Conservation (phyloP, 371 early-diverging fungal species). For the Lichtheimia corymbifera region DNA sequence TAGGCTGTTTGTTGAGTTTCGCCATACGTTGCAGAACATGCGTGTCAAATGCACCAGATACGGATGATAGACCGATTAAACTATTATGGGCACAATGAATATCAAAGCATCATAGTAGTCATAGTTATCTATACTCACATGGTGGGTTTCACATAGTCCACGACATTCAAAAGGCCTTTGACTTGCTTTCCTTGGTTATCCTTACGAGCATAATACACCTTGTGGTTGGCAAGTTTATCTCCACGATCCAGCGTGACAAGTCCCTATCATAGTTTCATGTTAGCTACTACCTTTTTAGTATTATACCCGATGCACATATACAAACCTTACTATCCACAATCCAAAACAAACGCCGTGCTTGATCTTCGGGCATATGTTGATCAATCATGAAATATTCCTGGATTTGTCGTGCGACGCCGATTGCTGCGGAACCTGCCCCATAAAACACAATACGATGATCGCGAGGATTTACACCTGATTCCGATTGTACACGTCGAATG, state of each 20-base stretch:
- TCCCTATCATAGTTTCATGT: slow-evolving; percentile 38
- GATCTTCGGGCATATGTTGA: slow-evolving; percentile 65
- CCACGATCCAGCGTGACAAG: slow-evolving; percentile 83
- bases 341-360: slow-evolving; percentile 82
- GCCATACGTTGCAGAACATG: slow-evolving; percentile 67
- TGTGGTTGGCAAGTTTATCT: slow-evolving; percentile 83
- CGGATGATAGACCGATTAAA: slow-evolving; percentile 84
- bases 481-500: slow-evolving; percentile 54
- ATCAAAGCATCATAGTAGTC: neutral
- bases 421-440: slow-evolving; percentile 88
- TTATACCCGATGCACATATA: too few relatives aligned
- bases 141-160: slow-evolving; percentile 76
- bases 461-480: slow-evolving; percentile 57
- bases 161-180: slow-evolving; percentile 65
- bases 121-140: slow-evolving; percentile 31
- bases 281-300: too few relatives aligned
- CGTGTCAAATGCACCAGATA: slow-evolving; percentile 70
- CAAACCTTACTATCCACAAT: slow-evolving; percentile 78
- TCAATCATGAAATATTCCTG: slow-evolving; percentile 75
- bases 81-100: slow-evolving; percentile 12
- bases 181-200: slow-evolving; percentile 78
- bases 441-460: slow-evolving; percentile 87
- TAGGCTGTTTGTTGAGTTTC: slow-evolving; percentile 76
- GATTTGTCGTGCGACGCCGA: slow-evolving; percentile 89
- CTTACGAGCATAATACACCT: slow-evolving; percentile 75